phyloP scores from a whole-genome alignment of 2,329 filamentous ascomycete species.

The Sporothrix pallida region DNA sequence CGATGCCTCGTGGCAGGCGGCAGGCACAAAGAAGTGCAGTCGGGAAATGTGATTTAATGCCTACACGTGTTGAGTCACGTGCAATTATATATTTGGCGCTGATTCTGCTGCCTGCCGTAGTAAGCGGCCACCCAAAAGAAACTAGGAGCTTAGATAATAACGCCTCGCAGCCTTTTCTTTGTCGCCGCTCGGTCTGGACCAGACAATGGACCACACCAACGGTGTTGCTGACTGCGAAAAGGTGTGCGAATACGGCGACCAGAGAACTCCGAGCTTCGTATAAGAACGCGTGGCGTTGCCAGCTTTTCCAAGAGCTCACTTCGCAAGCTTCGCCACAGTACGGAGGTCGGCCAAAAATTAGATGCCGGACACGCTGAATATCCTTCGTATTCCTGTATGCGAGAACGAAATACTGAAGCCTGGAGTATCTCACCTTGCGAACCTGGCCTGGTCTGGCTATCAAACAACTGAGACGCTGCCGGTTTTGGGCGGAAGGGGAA shows the following conservation, averaged over 20 bases:
- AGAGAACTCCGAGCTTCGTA: neutral
- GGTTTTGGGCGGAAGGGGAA: conserved; percentile 19
- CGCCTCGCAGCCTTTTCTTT: neutral
- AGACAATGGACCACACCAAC: neutral
- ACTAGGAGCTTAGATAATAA: neutral
- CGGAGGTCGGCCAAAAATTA: neutral
- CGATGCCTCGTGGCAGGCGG: neutral
- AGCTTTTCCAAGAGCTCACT: neutral
- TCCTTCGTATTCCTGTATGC: no score
- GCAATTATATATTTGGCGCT: neutral
- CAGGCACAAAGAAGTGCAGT: neutral
- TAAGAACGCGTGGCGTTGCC: conserved; percentile 4
- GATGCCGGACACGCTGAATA: neutral
- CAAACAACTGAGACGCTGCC: conserved; percentile 29
- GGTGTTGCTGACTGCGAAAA: conserved; percentile 4
- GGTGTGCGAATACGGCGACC: neutral
- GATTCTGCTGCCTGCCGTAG: neutral
- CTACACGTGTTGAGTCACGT: neutral
- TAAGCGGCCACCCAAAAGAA: neutral
- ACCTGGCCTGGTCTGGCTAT: conserved; percentile 16
- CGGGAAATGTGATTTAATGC: no score
- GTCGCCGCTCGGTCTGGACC: neutral
- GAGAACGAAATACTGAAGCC: neutral
- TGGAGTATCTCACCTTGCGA: neutral
- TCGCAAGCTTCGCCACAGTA: conserved; percentile 4